A percentile compares a stretch with the other conserved stretches of the same genome.
Conservation (phyloP, 2,329 filamentous ascomycete species). For the Mycocentrospora acerina region DNA sequence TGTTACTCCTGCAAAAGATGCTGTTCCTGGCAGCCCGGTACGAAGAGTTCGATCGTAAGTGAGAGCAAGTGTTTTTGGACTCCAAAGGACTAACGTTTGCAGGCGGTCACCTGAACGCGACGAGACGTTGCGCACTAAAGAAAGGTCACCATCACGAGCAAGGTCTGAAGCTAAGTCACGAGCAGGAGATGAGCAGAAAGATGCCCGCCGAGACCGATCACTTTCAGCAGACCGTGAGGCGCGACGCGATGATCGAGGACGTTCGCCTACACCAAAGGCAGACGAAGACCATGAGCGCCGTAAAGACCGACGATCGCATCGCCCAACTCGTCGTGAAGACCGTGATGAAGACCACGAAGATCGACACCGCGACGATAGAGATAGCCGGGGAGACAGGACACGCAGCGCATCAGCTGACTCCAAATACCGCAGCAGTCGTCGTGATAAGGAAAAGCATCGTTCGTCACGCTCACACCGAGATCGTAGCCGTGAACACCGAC, state of each 20-base stretch:
- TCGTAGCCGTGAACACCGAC: constrained; percentile 47
- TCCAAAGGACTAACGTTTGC: constrained; percentile 6
- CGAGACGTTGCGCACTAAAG: constrained; percentile 33
- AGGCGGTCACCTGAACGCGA: constrained; percentile 39
- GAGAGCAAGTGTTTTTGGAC: neutral
- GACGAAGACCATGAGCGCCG: constrained; percentile 37
- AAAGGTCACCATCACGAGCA: constrained; percentile 46
- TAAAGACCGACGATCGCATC: constrained; percentile 50
- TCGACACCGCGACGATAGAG: constrained; percentile 50
- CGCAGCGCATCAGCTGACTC: constrained; percentile 65
- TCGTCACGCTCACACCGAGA: constrained; percentile 51
- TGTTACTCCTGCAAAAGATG: constrained; percentile 21
- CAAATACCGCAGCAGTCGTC: constrained; percentile 62
- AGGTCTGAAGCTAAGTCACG: constrained; percentile 39
- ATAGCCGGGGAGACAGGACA: constrained; percentile 55
- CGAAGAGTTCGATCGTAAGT: constrained; percentile 36
- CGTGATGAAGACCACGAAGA: constrained; percentile 43
- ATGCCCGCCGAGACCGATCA: constrained; percentile 22
- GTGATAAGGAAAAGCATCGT: constrained; percentile 45
- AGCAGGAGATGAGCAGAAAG: constrained; percentile 23
- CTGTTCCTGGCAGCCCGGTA: constrained; percentile 24
- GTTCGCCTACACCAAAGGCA: constrained; percentile 50
- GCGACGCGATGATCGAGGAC: constrained; percentile 51
- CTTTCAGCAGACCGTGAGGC: constrained; percentile 48
- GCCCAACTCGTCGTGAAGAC: constrained; percentile 46